Percentiles rank a stretch among this genome's conserved stretches.
Conservation (phyloP, 352 stramenopile species). For the Globisporangium orthogonon region DNA sequence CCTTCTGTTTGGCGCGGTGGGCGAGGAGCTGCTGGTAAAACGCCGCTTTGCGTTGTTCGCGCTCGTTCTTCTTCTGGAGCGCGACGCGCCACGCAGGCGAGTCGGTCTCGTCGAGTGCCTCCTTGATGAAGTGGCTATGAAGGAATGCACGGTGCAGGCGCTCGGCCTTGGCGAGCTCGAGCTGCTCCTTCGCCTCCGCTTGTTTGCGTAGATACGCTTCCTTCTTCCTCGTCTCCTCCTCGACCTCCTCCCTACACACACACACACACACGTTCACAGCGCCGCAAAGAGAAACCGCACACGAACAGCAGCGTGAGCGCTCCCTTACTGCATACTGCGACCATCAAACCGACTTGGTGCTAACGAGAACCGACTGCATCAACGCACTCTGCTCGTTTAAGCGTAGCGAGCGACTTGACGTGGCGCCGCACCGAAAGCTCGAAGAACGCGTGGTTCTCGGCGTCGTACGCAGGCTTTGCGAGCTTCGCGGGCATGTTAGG, state of each 20-base stretch:
- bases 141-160: conserved; percentile 62
- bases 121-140: conserved; percentile 69
- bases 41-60: conserved; percentile 40
- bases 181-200: conserved; percentile 23
- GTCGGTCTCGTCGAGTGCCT: conserved; percentile 60
- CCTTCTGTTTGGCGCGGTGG: conserved; percentile 33
- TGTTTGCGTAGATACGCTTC: conserved; percentile 22
- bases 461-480: conserved; percentile 48
- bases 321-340: neutral
- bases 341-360: neutral
- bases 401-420: conserved; percentile 34
- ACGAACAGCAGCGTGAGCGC: neutral
- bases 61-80: conserved; percentile 47
- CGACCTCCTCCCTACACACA: conserved; percentile 29
- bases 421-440: conserved; percentile 62
- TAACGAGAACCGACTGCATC: neutral
- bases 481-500: conserved; percentile 60
- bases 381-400: conserved; percentile 51
- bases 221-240: conserved; percentile 22
- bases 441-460: conserved; percentile 51
- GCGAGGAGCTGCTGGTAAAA: conserved; percentile 56
- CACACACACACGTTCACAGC: neutral
- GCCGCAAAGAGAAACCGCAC: too few relatives aligned
- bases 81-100: conserved; percentile 58
- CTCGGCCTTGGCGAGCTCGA: conserved; percentile 61